These are phyloP conservation scores for Urtica urens DNA, from an alignment of 306 rosid genomes.

Conservation along the genomic window DNA sequence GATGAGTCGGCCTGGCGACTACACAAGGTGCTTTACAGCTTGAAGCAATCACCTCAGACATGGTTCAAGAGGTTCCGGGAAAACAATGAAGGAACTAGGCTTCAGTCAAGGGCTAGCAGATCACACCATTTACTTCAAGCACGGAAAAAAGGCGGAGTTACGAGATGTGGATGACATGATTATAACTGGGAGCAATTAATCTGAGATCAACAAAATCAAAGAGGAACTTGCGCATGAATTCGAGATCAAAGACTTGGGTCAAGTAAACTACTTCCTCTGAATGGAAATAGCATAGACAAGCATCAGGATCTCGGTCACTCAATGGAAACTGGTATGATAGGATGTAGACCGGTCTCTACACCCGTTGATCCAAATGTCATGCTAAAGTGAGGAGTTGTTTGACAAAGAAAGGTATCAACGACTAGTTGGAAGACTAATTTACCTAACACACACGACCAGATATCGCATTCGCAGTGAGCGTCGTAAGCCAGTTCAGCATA, in stretches of 20 bases:
- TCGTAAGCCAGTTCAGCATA: neutral
- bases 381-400: too few species aligned
- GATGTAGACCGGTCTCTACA: neutral
- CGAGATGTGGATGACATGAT: neutral
- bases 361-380: too few species aligned
- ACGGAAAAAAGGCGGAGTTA: too few species aligned
- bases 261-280: neutral
- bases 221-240: neutral
- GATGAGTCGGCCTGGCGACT: neutral
- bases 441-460: neutral
- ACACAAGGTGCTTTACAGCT: neutral
- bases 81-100: neutral
- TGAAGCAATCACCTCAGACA: neutral
- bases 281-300: neutral
- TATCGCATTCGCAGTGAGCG: neutral
- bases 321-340: neutral
- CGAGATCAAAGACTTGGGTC: neutral
- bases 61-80: neutral
- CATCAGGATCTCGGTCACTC: neutral
- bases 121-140: too few species aligned
- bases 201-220: neutral
- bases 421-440: neutral
- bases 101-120: neutral
- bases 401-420: neutral
- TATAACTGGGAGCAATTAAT: neutral